Percentiles rank a stretch among this genome's conserved stretches.
phyloP scores from a whole-genome alignment of 23 red algal genomes.

The Chondrus crispus region DNA sequence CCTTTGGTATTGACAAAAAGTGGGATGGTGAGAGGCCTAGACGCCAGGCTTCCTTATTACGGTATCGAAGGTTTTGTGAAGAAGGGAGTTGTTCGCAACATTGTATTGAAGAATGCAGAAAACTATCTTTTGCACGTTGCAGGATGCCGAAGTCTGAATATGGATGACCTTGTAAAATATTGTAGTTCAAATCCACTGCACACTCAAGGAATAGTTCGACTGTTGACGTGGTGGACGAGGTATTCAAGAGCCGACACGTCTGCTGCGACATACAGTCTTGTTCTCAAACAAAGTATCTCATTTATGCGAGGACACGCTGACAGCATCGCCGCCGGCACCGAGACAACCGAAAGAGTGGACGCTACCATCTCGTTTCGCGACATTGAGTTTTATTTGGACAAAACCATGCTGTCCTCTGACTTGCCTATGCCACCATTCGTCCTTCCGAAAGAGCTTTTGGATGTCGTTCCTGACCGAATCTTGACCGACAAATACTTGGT shows the following conservation, averaged over 20 bases:
- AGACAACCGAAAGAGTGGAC: neutral
- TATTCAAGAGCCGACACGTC: neutral
- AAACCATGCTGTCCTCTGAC: neutral
- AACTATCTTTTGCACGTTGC: slow-evolving; percentile 38
- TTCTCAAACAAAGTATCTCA: slow-evolving; percentile 4
- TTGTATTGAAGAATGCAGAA: slow-evolving; percentile 43
- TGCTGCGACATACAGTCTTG: neutral
- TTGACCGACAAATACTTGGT: neutral
- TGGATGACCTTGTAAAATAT: neutral
- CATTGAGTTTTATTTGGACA: neutral
- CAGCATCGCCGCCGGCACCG: neutral
- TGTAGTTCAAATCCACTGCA: neutral
- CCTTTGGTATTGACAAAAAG: slow-evolving; percentile 37
- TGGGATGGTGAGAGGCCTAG: slow-evolving; percentile 11
- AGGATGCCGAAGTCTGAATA: neutral
- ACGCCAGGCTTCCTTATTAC: neutral
- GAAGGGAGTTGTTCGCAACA: slow-evolving; percentile 15
- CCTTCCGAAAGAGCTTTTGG: neutral
- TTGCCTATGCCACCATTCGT: slow-evolving; percentile 34
- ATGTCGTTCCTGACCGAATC: neutral
- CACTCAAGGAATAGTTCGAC: slow-evolving; percentile 16
- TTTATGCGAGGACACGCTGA: neutral
- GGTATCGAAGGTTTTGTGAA: slow-evolving; percentile 64
- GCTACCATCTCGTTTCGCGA: neutral
- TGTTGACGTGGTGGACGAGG: slow-evolving; percentile 50